Evolutionary conservation across 2,329 filamentous ascomycete genomes (phyloP), one percentile per base, ranked within the genome.

Genomic region (Stagonosporopsis vannaccii): DNA sequence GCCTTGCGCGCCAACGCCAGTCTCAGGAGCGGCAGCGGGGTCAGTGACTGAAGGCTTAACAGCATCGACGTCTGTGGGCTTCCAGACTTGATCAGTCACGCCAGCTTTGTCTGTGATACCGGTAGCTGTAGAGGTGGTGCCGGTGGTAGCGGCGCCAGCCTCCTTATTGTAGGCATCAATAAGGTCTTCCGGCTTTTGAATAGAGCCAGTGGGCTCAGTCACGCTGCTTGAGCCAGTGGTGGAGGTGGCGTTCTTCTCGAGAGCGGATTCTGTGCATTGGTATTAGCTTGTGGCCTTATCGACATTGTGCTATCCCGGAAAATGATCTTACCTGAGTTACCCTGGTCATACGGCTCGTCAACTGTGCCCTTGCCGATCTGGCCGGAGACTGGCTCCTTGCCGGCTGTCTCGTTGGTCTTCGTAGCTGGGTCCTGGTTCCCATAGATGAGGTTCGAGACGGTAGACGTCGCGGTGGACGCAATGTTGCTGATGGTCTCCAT

Each of bases 281-380:
- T 37, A 39, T 66, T 28, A 67, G 61, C 48, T 44, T 30, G 26
- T 46, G 20, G 20, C 22, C 25, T 17, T 17, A 12, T 9, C 13
- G 26, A 7, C 1, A n/a, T 6, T 3, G 11, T 30, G 30, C 13
- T 20, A 12, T 9, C 2, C 11, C 7, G 15, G 4, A 20, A 42
- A 35, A 9, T 6, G 32, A 40, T 61, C 78, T 64, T 74, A 86
- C 81, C 83, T 79, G 85, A 77, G 73, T 95, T 95, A 44, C 91
- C 91, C 55, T 86, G 86, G 70, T 95, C 91, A 67, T 87, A 96
- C 0, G 91, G 91, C 73, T 94, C 88, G 12, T 84, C 85, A 39
- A 81, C 82, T 22, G 83, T 82, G 4, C 90, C 89, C 71, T 88
- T 79, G 35, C 91, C 91, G 54, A 82, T 79, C 47, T 85, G 79